These are phyloP conservation scores for Penicillium daleae DNA, from an alignment of 495 filamentous ascomycete genomes.

Conservation along the genomic window DNA sequence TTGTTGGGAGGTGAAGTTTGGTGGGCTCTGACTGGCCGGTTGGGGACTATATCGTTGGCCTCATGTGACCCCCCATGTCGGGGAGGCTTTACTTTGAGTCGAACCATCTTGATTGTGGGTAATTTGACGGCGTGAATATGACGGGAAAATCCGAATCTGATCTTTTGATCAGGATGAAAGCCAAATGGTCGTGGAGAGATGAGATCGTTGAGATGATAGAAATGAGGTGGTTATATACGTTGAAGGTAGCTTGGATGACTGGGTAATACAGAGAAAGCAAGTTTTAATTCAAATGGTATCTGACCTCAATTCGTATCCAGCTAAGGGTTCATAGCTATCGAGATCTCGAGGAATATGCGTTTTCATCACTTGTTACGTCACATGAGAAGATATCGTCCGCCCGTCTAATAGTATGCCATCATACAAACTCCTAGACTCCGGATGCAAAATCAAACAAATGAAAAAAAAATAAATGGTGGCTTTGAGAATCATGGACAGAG, in stretches of 20 bases:
- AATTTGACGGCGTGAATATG: not conserved
- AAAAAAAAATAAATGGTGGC: slow-evolving; percentile 9
- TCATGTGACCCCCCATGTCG: not conserved
- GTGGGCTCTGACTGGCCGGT: not conserved
- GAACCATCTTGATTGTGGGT: not conserved
- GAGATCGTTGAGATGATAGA: not conserved
- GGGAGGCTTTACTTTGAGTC: not conserved
- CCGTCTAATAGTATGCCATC: slow-evolving; percentile 21
- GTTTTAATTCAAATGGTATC: slow-evolving; percentile 17
- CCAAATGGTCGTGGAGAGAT: not conserved
- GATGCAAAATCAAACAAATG: slow-evolving; percentile 20
- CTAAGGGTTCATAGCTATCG: not conserved
- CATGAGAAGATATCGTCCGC: slow-evolving; percentile 9
- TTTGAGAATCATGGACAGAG: slow-evolving; percentile 9
- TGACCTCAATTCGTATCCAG: not conserved
- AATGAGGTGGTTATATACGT: not conserved
- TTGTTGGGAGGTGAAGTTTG: not conserved
- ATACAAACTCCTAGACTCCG: slow-evolving; percentile 27
- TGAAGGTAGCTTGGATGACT: not conserved
- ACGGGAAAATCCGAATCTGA: not conserved
- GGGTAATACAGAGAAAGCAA: not conserved
- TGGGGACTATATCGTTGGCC: not conserved
- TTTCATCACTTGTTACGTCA: slow-evolving; percentile 15
- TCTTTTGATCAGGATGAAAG: not conserved
- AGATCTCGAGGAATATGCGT: slow-evolving; percentile 4